Percentiles rank a stretch among this genome's conserved stretches.
Conservation (phyloP, 73 alveolate species). For the Urostyla sp. region DNA sequence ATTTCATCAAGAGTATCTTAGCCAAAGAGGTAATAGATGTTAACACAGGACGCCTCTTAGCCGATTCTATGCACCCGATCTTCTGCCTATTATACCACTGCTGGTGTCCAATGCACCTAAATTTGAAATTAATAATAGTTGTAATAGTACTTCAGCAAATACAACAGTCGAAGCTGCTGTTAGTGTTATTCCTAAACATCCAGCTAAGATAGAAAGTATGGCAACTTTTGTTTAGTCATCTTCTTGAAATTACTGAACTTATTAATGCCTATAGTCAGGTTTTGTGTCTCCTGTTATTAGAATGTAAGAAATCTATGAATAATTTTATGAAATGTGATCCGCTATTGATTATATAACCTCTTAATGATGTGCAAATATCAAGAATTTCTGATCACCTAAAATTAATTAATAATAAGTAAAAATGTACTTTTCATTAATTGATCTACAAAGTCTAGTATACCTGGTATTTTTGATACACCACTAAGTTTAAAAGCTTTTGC, state of each 20-base stretch:
- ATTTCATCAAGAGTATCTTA: slow-evolving; percentile 88
- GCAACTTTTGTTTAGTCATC: slow-evolving; percentile 85
- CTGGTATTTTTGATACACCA: slow-evolving; percentile 90
- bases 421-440: slow-evolving; percentile 77
- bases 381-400: slow-evolving; percentile 82
- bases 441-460: slow-evolving; percentile 83
- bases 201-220: slow-evolving; percentile 82
- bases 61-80: slow-evolving; percentile 96
- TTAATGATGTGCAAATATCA: slow-evolving; percentile 93
- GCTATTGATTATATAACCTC: slow-evolving; percentile 86
- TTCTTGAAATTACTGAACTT: slow-evolving; percentile 86
- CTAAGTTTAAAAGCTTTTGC: slow-evolving; percentile 86
- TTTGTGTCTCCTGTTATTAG: slow-evolving; percentile 92
- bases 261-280: slow-evolving; percentile 80
- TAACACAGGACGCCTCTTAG: slow-evolving; percentile 78
- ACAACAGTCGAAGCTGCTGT: slow-evolving; percentile 98
- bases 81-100: slow-evolving; percentile 87
- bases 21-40: slow-evolving; percentile 88
- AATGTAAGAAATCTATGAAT: slow-evolving; percentile 59
- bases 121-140: too few species aligned
- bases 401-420: background rate
- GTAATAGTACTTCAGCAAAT: slow-evolving; percentile 97
- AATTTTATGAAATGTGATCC: slow-evolving; percentile 71
- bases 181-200: slow-evolving; percentile 94
- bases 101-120: slow-evolving; percentile 88